Evolutionary conservation across 2,329 filamentous ascomycete species (phyloP).

Genomic region (Paramyrothecium roridum): DNA sequence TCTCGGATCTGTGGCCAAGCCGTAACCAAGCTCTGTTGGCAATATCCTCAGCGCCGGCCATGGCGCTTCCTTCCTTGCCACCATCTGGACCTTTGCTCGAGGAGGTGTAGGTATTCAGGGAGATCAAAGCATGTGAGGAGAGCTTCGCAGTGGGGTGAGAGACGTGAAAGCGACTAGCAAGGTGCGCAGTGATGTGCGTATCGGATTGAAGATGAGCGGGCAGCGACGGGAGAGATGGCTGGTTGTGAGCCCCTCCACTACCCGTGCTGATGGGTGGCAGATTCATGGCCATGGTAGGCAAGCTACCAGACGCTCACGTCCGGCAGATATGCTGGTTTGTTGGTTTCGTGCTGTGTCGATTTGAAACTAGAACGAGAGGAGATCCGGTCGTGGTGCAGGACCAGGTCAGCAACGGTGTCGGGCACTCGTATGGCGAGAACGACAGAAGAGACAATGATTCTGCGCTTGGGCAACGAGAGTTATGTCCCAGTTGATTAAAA

Average conservation of each 20-base stretch:
- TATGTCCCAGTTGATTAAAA: background rate
- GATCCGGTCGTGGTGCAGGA: background rate
- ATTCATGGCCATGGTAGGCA: slow-evolving; percentile 58
- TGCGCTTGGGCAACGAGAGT: background rate
- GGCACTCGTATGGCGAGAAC: background rate
- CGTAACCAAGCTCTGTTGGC: slow-evolving; percentile 82
- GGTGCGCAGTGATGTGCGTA: slow-evolving; percentile 75
- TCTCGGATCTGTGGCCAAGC: slow-evolving; percentile 84
- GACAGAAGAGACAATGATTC: background rate
- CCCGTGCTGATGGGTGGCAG: slow-evolving; percentile 46
- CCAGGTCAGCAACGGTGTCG: background rate
- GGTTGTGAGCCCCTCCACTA: slow-evolving; percentile 65
- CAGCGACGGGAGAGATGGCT: slow-evolving; percentile 83
- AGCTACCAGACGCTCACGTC: slow-evolving; percentile 25
- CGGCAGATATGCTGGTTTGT: background rate
- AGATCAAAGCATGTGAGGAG: slow-evolving; percentile 87
- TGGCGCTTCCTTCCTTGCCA: slow-evolving; percentile 84
- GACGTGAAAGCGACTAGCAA: slow-evolving; percentile 88
- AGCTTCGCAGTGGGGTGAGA: slow-evolving; percentile 82
- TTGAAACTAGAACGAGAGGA: background rate
- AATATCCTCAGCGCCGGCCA: slow-evolving; percentile 89
- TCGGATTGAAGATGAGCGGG: slow-evolving; percentile 80
- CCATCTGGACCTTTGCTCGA: slow-evolving; percentile 88
- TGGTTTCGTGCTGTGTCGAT: background rate
- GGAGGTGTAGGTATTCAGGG: slow-evolving; percentile 91